Conservation (phyloP, 1,284 basidiomycete genomes). For the Austropuccinia psidii region DNA sequence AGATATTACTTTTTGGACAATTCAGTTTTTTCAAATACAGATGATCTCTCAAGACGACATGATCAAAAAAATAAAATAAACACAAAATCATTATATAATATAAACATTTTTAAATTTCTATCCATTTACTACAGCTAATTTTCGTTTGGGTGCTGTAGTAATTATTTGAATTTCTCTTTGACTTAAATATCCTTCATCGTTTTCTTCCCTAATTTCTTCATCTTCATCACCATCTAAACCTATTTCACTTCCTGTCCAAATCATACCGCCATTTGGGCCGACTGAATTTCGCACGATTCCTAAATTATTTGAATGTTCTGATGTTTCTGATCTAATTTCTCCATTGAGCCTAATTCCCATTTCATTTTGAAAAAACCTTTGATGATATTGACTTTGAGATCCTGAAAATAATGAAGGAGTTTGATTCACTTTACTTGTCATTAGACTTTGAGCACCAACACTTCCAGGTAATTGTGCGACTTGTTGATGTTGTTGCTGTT, state of each 20-base stretch:
- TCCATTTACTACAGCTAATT: constrained; percentile 16
- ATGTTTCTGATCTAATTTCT: not conserved
- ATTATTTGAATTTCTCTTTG: constrained; percentile 25
- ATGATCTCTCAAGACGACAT: not conserved
- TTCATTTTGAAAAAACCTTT: no score
- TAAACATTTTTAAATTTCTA: not conserved
- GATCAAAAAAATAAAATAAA: not conserved
- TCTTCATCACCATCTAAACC: not conserved
- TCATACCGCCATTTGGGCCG: not conserved
- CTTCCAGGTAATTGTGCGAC: no score
- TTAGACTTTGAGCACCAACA: no score
- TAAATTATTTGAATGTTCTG: no score
- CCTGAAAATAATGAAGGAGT: no score
- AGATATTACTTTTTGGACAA: no score
- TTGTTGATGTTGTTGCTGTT: no score
- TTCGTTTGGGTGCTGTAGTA: constrained; percentile 18
- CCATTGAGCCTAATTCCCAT: no score
- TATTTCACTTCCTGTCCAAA: not conserved
- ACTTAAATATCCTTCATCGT: not conserved
- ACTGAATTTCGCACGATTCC: no score
- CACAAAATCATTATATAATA: not conserved
- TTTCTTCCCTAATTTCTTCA: not conserved
- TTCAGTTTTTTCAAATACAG: no score
- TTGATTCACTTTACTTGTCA: no score
- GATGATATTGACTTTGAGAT: no score